Evolutionary conservation across 768 basidiomycete species (phyloP), one percentile per base, ranked within the genome.

Genomic region (Leccinum ochraceum): DNA sequence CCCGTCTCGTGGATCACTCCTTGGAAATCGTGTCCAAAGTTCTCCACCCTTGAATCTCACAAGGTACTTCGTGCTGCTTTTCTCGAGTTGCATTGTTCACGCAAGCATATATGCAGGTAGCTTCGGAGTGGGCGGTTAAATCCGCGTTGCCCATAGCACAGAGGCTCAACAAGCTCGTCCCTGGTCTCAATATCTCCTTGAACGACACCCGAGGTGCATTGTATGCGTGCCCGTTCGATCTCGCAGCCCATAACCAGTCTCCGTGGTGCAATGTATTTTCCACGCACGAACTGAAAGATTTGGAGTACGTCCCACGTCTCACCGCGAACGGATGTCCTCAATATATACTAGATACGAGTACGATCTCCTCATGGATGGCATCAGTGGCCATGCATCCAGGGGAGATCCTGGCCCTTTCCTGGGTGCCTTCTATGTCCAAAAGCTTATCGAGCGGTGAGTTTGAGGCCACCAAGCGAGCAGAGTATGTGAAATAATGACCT

Each of bases 1-100:
- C 75, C 76, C n/a, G 67, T 74, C 20, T 75, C 76, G 44, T 79
- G 77, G 76, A 77, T 80, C 60, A 79, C 71, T 34, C 79, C 77
- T 28, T 76, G 76, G 76, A 68, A 71, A 56, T 77, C 74, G 17
- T 80, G 79, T 64, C 66, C 73, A 0, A 64, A n/a, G 49, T 63
- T 66, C 57, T 55, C 66, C n/a, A 30, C 6, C 6, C 17, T 5
- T 52, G 24, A 55, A 11, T 5, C 57, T 10, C 61, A 53, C 7
- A 51, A 61, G 55, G 62, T 72, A 24, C 37, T n/a, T 22, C 6
- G 24, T 13, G 14, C 37, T 30, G 9, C 5, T 14, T 32, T 24
- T 50, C 3, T 62, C 14, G 3, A 51, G 56, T 32, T 11, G 24
- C 37, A 6, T 16, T 48, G 3, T 46, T 42, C 11, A 60, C 28